phyloP scores from a whole-genome alignment of 768 basidiomycete genomes.

The Phylloporus scabripes region DNA sequence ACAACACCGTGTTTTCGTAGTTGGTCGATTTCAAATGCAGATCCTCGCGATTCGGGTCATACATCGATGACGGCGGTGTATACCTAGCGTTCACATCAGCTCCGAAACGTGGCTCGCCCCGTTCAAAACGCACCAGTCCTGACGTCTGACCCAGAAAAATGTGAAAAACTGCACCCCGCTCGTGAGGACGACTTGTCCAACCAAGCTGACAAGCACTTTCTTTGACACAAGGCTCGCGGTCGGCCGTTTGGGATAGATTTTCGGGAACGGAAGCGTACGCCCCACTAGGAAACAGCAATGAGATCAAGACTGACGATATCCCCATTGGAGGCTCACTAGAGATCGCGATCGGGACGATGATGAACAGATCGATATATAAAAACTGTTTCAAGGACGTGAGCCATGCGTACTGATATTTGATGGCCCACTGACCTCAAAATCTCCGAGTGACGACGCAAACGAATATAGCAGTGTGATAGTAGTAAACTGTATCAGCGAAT shows the following conservation, averaged over 20 bases:
- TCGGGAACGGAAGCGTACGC: constrained; percentile 82
- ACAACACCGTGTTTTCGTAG: constrained; percentile 88
- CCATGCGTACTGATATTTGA: constrained; percentile 1
- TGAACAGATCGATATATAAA: constrained; percentile 95
- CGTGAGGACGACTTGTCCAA: constrained; percentile 88
- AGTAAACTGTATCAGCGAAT: constrained; percentile 99
- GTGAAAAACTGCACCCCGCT: constrained; percentile 79
- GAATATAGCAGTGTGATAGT: constrained; percentile 93
- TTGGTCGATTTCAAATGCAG: constrained; percentile 79
- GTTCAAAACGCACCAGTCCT: constrained; percentile 59
- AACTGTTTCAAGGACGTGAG: constrained; percentile 48
- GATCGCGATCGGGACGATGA: constrained; percentile 95
- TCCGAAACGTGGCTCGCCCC: background rate
- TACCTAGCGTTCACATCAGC: constrained; percentile 51
- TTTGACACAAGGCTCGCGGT: constrained; percentile 95
- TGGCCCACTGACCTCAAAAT: constrained; percentile 71
- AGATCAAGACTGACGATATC: background rate
- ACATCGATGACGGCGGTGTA: constrained; percentile 57
- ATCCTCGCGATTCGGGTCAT: constrained; percentile 44
- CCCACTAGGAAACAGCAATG: constrained; percentile 65
- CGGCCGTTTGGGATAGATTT: constrained; percentile 83
- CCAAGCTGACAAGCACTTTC: constrained; percentile 88
- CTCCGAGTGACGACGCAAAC: constrained; percentile 92
- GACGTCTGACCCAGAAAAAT: constrained; percentile 82
- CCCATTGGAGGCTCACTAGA: constrained; percentile 59